Evolutionary conservation across 305 asterid species (phyloP).

Genomic region (Fraxinus paxiana): DNA sequence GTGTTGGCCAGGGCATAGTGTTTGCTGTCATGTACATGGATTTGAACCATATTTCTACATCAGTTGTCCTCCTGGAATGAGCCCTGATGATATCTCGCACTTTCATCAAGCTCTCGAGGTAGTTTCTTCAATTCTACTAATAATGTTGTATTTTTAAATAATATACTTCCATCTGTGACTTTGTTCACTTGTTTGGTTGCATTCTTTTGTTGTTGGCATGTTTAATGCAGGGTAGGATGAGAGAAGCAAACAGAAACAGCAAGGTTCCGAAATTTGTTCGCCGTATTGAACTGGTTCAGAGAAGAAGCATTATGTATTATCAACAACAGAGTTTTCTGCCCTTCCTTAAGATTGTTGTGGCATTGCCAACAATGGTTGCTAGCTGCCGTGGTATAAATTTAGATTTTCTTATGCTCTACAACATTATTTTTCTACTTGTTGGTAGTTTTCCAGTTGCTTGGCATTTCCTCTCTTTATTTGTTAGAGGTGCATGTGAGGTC

Average conservation of each 20-base stretch:
- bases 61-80: slow-evolving; percentile 91
- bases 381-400: slow-evolving; percentile 79
- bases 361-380: slow-evolving; percentile 93
- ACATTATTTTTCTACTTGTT: neutral
- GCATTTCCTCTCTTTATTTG: neutral
- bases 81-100: slow-evolving; percentile 89
- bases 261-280: slow-evolving; percentile 69
- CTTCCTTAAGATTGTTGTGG: slow-evolving; percentile 89
- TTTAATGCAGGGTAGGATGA: slow-evolving; percentile 73
- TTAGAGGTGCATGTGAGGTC: slow-evolving; percentile 1
- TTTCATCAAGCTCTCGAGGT: slow-evolving; percentile 96
- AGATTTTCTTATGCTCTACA: slow-evolving; percentile 7
- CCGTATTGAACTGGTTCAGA: slow-evolving; percentile 76
- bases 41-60: slow-evolving; percentile 94
- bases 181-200: slow-evolving; percentile 6
- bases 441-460: neutral
- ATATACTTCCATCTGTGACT: slow-evolving; percentile 5
- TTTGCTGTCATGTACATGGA: slow-evolving; percentile 92
- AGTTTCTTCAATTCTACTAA: slow-evolving; percentile 11
- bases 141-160: slow-evolving; percentile 10
- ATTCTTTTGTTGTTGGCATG: slow-evolving; percentile 22
- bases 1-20: slow-evolving; percentile 73
- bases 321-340: slow-evolving; percentile 79
- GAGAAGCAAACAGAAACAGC: slow-evolving; percentile 64
- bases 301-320: slow-evolving; percentile 88